A percentile compares a stretch with the other conserved stretches of the same genome.
phyloP scores from a whole-genome alignment of 2,329 filamentous ascomycete genomes.

The Huntiella bhutanensis region DNA sequence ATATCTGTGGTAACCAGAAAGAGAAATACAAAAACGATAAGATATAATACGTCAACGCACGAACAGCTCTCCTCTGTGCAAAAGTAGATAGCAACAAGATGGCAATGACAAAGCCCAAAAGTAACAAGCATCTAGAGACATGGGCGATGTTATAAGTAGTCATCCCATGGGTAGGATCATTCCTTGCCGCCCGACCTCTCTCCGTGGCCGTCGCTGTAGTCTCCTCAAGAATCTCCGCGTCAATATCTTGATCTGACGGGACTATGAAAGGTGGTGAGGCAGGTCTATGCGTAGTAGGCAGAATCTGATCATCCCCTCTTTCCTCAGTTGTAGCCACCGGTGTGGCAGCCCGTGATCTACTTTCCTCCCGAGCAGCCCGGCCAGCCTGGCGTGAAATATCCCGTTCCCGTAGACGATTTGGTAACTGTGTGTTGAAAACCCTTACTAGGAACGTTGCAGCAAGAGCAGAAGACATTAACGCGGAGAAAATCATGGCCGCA shows the following conservation, averaged over 20 bases:
- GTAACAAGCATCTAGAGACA: slow-evolving; percentile 37
- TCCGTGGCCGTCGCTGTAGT: neutral
- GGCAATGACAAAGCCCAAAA: slow-evolving; percentile 34
- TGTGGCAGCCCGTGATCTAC: slow-evolving; percentile 15
- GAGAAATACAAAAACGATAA: slow-evolving; percentile 64
- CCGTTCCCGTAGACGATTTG: slow-evolving; percentile 31
- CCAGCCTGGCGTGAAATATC: slow-evolving; percentile 15
- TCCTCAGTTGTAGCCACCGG: slow-evolving; percentile 16
- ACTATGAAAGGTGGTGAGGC: slow-evolving; percentile 31
- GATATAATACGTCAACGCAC: slow-evolving; percentile 39
- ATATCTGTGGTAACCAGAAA: slow-evolving; percentile 82
- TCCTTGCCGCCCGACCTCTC: slow-evolving; percentile 17
- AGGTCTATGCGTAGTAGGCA: slow-evolving; percentile 11
- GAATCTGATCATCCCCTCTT: slow-evolving; percentile 3
- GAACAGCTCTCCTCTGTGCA: slow-evolving; percentile 38
- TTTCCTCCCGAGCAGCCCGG: neutral
- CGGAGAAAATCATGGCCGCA: slow-evolving; percentile 29
- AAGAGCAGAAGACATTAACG: slow-evolving; percentile 38
- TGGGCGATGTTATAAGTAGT: slow-evolving; percentile 29
- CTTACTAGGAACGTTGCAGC: slow-evolving; percentile 39
- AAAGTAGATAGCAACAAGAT: slow-evolving; percentile 40
- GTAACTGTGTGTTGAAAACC: slow-evolving; percentile 37
- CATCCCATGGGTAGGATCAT: slow-evolving; percentile 17
- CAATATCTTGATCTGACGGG: slow-evolving; percentile 44
- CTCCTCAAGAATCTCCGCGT: slow-evolving; percentile 35